Conservation (phyloP, 495 filamentous ascomycete species). For the Tuber umbilicatum region DNA sequence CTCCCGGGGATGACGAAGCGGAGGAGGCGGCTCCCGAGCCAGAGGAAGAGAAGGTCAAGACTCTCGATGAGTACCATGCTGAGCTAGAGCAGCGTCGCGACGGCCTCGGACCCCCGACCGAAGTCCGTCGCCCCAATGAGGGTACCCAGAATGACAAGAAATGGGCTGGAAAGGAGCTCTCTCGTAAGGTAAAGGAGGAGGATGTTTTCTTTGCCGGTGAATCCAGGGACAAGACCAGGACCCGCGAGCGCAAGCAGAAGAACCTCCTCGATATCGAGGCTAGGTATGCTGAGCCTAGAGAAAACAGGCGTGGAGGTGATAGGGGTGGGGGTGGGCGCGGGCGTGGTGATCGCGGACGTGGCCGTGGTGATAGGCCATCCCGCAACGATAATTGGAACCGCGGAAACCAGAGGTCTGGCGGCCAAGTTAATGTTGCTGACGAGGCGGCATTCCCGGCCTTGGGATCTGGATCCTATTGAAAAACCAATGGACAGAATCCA, state of each 20-base stretch:
- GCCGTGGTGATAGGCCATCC: slow-evolving; percentile 45
- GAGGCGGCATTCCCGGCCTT: slow-evolving; percentile 67
- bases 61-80: slow-evolving; percentile 78
- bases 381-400: slow-evolving; percentile 28
- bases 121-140: slow-evolving; percentile 83
- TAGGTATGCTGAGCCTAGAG: slow-evolving; percentile 60
- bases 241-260: slow-evolving; percentile 90
- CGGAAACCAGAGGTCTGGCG: slow-evolving; percentile 16
- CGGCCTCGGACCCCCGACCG: slow-evolving; percentile 55
- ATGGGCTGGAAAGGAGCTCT: slow-evolving; percentile 71
- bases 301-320: slow-evolving; percentile 48
- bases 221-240: slow-evolving; percentile 70
- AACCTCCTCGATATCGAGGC: slow-evolving; percentile 79
- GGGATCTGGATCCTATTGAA: slow-evolving; percentile 46
- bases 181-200: slow-evolving; percentile 63
- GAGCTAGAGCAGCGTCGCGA: slow-evolving; percentile 77
- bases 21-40: slow-evolving; percentile 39
- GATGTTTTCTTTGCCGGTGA: slow-evolving; percentile 66
- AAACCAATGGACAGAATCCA: background rate
- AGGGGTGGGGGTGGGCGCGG: slow-evolving; percentile 46
- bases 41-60: slow-evolving; percentile 85
- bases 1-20: slow-evolving; percentile 46
- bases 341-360: slow-evolving; percentile 50
- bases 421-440: slow-evolving; percentile 58
- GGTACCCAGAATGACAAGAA: slow-evolving; percentile 82